These are phyloP conservation scores for Ophiorrhiza pumila DNA, from an alignment of 257 asterid species.

Conservation along the genomic window DNA sequence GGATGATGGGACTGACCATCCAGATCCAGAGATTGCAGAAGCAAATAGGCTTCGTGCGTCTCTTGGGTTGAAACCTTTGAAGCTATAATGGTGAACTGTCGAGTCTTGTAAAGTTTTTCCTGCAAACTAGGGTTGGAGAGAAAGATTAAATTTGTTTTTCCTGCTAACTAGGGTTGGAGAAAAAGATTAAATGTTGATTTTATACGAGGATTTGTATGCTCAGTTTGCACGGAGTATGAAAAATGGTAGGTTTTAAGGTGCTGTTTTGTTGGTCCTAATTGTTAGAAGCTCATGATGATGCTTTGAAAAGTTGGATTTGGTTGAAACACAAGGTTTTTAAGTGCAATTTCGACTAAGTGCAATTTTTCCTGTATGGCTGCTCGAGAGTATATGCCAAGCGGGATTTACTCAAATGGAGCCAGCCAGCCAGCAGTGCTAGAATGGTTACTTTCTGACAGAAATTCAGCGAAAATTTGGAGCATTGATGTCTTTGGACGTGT, in stretches of 20 bases:
- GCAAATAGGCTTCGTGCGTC: conserved; percentile 74
- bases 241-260: not conserved
- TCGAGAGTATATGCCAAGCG: not conserved
- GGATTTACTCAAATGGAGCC: not conserved
- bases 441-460: too few relatives aligned
- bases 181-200: too few relatives aligned
- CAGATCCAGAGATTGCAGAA: conserved; percentile 98
- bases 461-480: too few relatives aligned
- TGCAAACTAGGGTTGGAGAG: not conserved
- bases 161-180: not conserved
- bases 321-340: not conserved
- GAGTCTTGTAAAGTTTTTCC: not conserved
- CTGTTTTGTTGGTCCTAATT: not conserved
- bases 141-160: too few relatives aligned
- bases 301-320: not conserved
- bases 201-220: not conserved
- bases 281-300: not conserved
- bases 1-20: conserved; percentile 93
- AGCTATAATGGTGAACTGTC: conserved; percentile 22
- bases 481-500: too few relatives aligned
- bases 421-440: not conserved
- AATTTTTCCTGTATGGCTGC: too few relatives aligned
- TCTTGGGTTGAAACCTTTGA: conserved; percentile 87
- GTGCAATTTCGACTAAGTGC: not conserved
- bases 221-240: not conserved